A percentile compares a stretch with the other conserved stretches of the same genome.
phyloP scores from a whole-genome alignment of 1,284 basidiomycete genomes.

The Takashimella tepidaria region DNA sequence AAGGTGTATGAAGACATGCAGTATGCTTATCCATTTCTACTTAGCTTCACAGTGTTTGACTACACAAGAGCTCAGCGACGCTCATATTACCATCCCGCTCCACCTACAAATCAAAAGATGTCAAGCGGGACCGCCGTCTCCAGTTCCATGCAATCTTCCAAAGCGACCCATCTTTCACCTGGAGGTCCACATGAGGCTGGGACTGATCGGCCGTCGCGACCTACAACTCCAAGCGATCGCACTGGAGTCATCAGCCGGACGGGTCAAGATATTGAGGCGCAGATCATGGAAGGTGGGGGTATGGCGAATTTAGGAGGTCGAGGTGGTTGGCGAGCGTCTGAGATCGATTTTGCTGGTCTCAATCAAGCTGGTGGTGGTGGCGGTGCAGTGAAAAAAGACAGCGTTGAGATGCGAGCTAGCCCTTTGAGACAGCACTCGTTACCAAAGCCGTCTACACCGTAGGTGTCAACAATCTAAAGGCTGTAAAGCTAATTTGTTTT shows the following conservation, averaged over 20 bases:
- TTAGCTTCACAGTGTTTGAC: conserved; percentile 48
- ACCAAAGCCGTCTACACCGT: no score
- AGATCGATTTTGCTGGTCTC: background rate
- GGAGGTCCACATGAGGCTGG: background rate
- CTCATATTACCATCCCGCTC: conserved; percentile 41
- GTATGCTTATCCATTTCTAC: no score
- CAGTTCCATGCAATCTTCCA: conserved; percentile 9
- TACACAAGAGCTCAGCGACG: conserved; percentile 41
- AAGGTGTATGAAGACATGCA: background rate
- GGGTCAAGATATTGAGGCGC: conserved; percentile 45
- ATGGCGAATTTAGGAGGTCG: conserved; percentile 37
- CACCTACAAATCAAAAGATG: conserved; percentile 18
- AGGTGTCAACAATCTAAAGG: no score
- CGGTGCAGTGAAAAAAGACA: background rate
- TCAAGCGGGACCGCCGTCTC: conserved; percentile 19
- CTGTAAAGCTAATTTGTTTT: no score
- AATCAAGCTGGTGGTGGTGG: background rate
- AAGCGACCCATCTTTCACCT: background rate
- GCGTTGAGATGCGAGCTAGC: background rate
- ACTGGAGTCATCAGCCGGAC: conserved; percentile 38
- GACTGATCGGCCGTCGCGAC: conserved; percentile 12
- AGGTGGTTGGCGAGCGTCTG: conserved; percentile 8
- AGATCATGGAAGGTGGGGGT: conserved; percentile 48
- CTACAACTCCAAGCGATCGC: conserved; percentile 30
- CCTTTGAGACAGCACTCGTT: background rate